Base-by-base conservation (phyloP, 2,329 filamentous ascomycete species). In the Tolypocladium ophioglossoides region DNA sequence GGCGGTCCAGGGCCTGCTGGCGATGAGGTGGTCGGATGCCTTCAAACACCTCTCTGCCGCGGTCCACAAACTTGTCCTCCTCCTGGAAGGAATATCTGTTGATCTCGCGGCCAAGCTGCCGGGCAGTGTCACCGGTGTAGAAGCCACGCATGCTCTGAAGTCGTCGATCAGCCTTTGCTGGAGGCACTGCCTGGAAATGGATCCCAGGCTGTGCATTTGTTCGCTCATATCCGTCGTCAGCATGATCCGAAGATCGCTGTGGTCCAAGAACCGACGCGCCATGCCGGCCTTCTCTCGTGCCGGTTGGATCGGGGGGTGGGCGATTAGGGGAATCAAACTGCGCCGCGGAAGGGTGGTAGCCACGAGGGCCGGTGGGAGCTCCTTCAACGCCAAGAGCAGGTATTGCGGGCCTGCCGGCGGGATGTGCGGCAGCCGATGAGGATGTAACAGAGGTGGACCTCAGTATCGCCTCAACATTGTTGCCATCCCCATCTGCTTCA, bases 11-110 rank as follows among this genome's bases (percentile, higher is more conserved):
- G 18, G 57, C 63, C 12, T 67, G 62, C 61, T 81, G 77, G 11
- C 78, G 71, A 56, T 80, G 76, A 1, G 82, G 82, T 27, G 80
- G 82, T 27, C 82, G 73, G 56, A 86, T 83, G 18, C 82, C 82
- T 50, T 82, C 72, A 63, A 85, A 85, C 39, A 85, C 82, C 66
- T 91, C 87, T 18, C 82, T 82, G 16, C 87, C 87, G 53, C 84
- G 78, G 66, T 91, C 86, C 47, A 91, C 85, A 53, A 91, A 82
- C 7, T 70, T 64, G 56, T 84, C 81, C 1, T 75, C 77, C 54
- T 84, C 74, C 66, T 90, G 86, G 61, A 91, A 91, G 0, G 84
- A 86, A 66, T 89, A 90, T 35, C 87, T 77, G 64, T 87, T 83
- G 69, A 81, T 81, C 52, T 76, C 70, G 57, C 74, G 66, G 57